Evolutionary conservation across 2,329 filamentous ascomycete species (phyloP), one percentile per base, ranked within the genome.

Genomic region (Colletotrichum sp.): DNA sequence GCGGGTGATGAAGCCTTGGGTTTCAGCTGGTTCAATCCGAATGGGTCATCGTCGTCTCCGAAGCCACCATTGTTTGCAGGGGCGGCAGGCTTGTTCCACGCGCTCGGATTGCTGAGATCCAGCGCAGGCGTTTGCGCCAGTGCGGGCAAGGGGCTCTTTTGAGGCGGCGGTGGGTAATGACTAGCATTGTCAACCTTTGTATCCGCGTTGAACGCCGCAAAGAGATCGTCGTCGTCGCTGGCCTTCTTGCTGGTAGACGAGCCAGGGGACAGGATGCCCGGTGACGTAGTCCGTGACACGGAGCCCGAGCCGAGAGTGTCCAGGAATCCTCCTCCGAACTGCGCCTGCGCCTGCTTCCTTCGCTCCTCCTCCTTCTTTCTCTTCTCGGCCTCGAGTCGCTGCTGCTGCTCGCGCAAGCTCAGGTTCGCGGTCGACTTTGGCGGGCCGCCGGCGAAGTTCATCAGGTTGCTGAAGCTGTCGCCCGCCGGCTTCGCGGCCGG

Each of bases 11-110:
- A 72, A 34, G 79, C 59, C 78, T 86, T 84, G 81, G 83, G 85
- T 77, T 91, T 90, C 80, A 95, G 82, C 77, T 93, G 87, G 74
- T 89, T 93, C 43, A 98, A 86, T 1, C 95, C 96, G 82, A 98
- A 98, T 3, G 96, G 95, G 81, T 98, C 95, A 81, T 98, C 95
- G 79, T 98, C 95, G 73, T 96, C 93, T 34, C 83, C 85, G 76
- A 92, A 85, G 0, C 79, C 82, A 13, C 80, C 82, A 58, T 80
- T 79, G 69, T 81, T 81, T 2, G 83, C 78, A 8, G 64, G 24
- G 21, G 79, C 74, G 5, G 81, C 59, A 30, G 85, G n/a, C 69
- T 85, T 79, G 28, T 80, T 84, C 91, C 91, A 93, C 2, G 91
- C 87, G 71, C 82, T 86, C 3, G 92, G 89, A 71, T 87, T 86